A percentile compares a stretch with the other conserved stretches of the same genome.
phyloP scores from a whole-genome alignment of 768 basidiomycete genomes.

The Mycena leptocephala region DNA sequence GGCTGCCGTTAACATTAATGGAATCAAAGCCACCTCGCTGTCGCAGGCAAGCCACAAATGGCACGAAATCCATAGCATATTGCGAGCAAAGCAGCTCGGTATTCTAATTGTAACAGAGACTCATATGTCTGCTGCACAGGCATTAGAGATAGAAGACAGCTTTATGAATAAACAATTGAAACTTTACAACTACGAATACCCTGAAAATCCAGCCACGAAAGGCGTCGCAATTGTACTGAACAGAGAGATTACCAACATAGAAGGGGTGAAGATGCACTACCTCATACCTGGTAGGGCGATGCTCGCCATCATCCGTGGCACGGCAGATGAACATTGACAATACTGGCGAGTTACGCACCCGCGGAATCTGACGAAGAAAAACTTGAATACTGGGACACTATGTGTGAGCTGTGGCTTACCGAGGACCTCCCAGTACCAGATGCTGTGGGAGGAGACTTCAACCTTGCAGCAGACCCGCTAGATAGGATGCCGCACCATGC shows the following conservation, averaged over 20 bases:
- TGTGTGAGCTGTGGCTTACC: not conserved
- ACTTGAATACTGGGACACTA: slow-evolving; percentile 34
- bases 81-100: not conserved
- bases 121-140: slow-evolving; percentile 5
- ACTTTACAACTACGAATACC: not conserved
- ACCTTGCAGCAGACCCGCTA: no score
- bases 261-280: not conserved
- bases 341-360: slow-evolving; percentile 41
- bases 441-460: not conserved
- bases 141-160: not conserved
- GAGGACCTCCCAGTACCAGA: slow-evolving; percentile 20
- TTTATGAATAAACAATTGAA: not conserved
- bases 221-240: slow-evolving; percentile 21
- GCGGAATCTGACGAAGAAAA: slow-evolving; percentile 19
- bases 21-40: not conserved
- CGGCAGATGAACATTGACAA: not conserved
- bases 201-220: not conserved
- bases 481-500: no score
- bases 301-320: slow-evolving; percentile 8
- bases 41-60: slow-evolving; percentile 1
- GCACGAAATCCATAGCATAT: not conserved
- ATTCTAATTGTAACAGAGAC: not conserved
- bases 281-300: slow-evolving; percentile 24
- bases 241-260: not conserved
- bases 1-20: not conserved